Conservation (phyloP, 805 yeast genomes). For the Candida tammaniensis region DNA sequence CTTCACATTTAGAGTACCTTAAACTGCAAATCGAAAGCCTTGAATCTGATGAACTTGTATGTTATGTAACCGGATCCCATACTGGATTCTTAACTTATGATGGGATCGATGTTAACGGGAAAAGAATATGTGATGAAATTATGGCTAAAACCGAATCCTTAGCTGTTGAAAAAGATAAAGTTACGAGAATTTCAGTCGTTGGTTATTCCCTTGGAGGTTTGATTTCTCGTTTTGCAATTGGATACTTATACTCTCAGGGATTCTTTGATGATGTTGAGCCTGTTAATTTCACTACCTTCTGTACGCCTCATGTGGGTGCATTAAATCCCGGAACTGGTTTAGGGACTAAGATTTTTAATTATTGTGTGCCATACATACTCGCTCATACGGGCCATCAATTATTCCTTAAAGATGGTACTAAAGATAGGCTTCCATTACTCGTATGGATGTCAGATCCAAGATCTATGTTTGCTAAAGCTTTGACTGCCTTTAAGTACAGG, state of each 20-base stretch:
- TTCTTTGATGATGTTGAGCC: constrained; percentile 56
- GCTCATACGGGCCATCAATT: constrained; percentile 75
- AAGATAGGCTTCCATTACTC: constrained; percentile 48
- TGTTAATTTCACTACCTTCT: constrained; percentile 50
- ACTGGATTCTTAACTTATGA: constrained; percentile 79
- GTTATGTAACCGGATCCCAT: constrained; percentile 57
- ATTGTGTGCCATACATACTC: constrained; percentile 59
- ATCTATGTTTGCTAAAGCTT: constrained; percentile 58
- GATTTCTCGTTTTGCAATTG: constrained; percentile 39
- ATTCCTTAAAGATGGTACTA: constrained; percentile 40
- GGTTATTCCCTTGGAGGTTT: constrained; percentile 46
- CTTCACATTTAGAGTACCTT: constrained; percentile 63
- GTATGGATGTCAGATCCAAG: constrained; percentile 61
- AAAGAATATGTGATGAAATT: constrained; percentile 70
- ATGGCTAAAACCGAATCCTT: constrained; percentile 16
- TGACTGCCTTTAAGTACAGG: constrained; percentile 50
- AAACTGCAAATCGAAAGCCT: constrained; percentile 41
- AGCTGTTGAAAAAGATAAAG: constrained; percentile 15
- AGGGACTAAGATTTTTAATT: constrained; percentile 49
- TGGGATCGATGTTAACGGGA: constrained; percentile 83
- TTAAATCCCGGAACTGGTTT: constrained; percentile 45
- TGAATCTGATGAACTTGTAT: constrained; percentile 27
- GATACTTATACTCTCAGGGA: constrained; percentile 50
- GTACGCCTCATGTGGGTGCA: constrained; percentile 67
- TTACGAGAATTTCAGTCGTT: constrained; percentile 34